Evolutionary conservation across 805 yeast species (phyloP).

Genomic region (Kodamaea hsintzibuensis): DNA sequence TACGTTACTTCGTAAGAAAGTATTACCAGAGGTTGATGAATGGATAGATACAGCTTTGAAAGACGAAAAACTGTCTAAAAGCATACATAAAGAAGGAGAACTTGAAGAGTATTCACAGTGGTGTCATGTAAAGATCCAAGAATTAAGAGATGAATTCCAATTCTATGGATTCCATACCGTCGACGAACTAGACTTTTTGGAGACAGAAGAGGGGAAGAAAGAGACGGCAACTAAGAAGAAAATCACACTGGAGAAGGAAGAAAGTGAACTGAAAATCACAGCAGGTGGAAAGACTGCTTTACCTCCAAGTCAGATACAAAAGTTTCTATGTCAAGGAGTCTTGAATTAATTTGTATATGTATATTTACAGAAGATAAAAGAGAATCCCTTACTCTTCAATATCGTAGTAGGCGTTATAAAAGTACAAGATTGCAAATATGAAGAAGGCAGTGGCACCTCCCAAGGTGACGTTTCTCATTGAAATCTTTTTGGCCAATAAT

Average conservation of each 20-base stretch:
- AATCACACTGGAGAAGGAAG: constrained; percentile 24
- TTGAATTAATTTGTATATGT: neutral
- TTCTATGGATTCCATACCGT: constrained; percentile 63
- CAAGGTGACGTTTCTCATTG: constrained; percentile 88
- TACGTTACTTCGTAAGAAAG: constrained; percentile 82
- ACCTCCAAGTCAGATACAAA: constrained; percentile 36
- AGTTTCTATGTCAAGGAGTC: constrained; percentile 42
- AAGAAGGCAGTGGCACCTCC: constrained; percentile 90
- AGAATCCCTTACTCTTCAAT: constrained; percentile 14
- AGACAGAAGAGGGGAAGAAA: constrained; percentile 33
- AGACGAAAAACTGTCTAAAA: constrained; percentile 16
- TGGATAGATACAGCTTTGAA: constrained; percentile 58
- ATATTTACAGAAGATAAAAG: neutral
- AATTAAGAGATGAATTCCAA: constrained; percentile 53
- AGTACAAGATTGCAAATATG: constrained; percentile 76
- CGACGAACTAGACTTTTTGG: constrained; percentile 40
- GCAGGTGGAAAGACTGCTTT: constrained; percentile 28
- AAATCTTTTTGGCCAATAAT: constrained; percentile 81
- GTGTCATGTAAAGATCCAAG: constrained; percentile 59
- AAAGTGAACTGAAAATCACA: constrained; percentile 26
- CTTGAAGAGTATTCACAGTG: constrained; percentile 65
- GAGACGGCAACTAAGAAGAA: constrained; percentile 24
- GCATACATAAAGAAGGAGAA: neutral
- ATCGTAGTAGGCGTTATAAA: constrained; percentile 59
- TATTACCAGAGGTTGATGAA: constrained; percentile 83